phyloP scores from a whole-genome alignment of 331 rosid genomes.

The Spiraea crenata region DNA sequence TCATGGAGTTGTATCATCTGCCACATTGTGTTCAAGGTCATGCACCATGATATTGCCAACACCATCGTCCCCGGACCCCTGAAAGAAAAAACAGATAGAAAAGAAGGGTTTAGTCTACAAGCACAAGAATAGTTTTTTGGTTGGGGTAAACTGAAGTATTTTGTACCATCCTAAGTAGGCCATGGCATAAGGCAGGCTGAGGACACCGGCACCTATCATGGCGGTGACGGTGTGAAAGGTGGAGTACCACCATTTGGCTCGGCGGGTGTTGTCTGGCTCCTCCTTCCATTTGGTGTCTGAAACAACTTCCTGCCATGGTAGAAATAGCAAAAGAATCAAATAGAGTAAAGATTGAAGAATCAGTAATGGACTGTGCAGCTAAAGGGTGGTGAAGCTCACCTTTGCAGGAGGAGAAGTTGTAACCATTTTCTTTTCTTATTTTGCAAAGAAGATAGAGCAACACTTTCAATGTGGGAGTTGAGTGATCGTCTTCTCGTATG shows the following conservation, averaged over 20 bases:
- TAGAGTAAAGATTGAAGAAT: neutral
- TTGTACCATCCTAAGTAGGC: slow-evolving; percentile 85
- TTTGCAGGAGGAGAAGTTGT: slow-evolving; percentile 51
- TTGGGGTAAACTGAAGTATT: too few relatives aligned
- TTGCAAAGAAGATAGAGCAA: slow-evolving; percentile 18
- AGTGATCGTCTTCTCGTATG: slow-evolving; percentile 26
- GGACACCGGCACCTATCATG: slow-evolving; percentile 93
- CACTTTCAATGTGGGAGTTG: slow-evolving; percentile 27
- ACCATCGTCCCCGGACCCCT: slow-evolving; percentile 88
- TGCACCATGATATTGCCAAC: slow-evolving; percentile 60
- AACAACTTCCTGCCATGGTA: slow-evolving; percentile 36
- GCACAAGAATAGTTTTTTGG: neutral
- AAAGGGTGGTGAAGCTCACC: slow-evolving; percentile 31
- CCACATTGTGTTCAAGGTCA: slow-evolving; percentile 86
- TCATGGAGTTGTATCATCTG: slow-evolving; percentile 93
- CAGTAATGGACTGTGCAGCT: neutral
- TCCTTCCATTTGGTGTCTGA: slow-evolving; percentile 49
- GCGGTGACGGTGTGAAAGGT: slow-evolving; percentile 89
- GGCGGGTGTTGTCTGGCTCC: slow-evolving; percentile 43
- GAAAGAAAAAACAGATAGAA: slow-evolving; percentile 10
- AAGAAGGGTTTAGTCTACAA: neutral
- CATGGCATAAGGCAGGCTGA: slow-evolving; percentile 87
- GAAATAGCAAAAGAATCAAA: neutral
- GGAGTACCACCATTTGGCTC: slow-evolving; percentile 93
- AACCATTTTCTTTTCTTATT: slow-evolving; percentile 37